These are phyloP conservation scores for Phytophthora fragariae DNA, from an alignment of 352 stramenopile genomes.

Conservation along the genomic window DNA sequence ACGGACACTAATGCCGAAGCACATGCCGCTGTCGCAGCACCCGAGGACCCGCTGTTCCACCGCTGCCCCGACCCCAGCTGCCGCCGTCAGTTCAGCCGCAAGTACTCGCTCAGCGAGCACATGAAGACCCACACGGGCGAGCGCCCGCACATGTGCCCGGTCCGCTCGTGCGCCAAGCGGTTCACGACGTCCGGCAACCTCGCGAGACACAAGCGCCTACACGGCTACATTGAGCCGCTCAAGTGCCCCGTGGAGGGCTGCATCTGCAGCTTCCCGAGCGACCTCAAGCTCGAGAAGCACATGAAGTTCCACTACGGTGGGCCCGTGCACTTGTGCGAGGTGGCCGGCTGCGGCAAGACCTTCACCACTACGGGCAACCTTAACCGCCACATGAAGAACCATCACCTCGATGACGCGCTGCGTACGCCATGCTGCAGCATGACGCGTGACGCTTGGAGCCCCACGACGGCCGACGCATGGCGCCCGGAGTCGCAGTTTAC, in stretches of 20 bases:
- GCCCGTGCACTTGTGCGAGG: conserved; percentile 45
- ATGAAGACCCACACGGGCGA: conserved; percentile 67
- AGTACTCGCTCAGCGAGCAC: conserved; percentile 62
- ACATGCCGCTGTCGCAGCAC: background rate
- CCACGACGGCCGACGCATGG: conserved; percentile 34
- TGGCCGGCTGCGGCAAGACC: conserved; percentile 63
- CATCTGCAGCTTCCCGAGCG: conserved; percentile 43
- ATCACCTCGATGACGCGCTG: conserved; percentile 31
- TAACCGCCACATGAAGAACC: conserved; percentile 55
- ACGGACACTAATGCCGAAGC: conserved; percentile 12
- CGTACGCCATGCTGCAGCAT: conserved; percentile 10
- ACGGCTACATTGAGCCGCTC: conserved; percentile 50
- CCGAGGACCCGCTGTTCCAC: conserved; percentile 32
- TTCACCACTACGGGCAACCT: conserved; percentile 69
- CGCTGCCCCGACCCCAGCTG: conserved; percentile 38
- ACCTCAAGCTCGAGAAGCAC: conserved; percentile 56
- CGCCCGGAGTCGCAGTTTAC: conserved; percentile 8
- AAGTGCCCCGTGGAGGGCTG: conserved; percentile 49
- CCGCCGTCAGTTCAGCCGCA: conserved; percentile 47
- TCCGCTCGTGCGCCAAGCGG: conserved; percentile 52
- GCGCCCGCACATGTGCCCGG: conserved; percentile 54
- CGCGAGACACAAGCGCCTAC: conserved; percentile 59
- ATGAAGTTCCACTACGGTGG: conserved; percentile 60
- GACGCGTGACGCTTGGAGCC: conserved; percentile 22
- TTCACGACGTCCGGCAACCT: conserved; percentile 68